Evolutionary conservation across 1,139 yeast genomes (phyloP).

Genomic region (Hemisphaericaspora subhashii): DNA sequence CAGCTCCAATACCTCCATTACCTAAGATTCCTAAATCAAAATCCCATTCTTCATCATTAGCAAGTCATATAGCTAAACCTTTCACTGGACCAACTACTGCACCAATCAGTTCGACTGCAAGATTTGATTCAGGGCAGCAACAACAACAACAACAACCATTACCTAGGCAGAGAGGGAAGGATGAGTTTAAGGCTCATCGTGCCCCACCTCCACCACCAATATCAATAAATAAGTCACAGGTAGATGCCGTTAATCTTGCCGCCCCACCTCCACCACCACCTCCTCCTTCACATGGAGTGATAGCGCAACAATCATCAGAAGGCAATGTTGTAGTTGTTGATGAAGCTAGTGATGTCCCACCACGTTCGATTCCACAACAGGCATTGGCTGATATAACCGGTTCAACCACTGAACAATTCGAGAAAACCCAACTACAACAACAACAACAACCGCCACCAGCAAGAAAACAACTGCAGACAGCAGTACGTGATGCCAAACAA

Average conservation of each 20-base stretch:
- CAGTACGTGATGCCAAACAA: constrained; percentile 55
- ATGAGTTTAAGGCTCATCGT: constrained; percentile 32
- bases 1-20: constrained; percentile 18
- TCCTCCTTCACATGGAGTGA: constrained; percentile 21
- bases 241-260: neutral
- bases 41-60: constrained; percentile 43
- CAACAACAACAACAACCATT: constrained; percentile 10
- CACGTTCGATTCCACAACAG: constrained; percentile 14
- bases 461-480: constrained; percentile 23
- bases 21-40: constrained; percentile 43
- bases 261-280: constrained; percentile 20
- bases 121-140: constrained; percentile 21
- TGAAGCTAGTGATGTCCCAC: neutral
- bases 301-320: neutral
- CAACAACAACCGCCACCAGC: constrained; percentile 13
- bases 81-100: constrained; percentile 39
- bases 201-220: constrained; percentile 39
- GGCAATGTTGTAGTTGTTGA: constrained; percentile 12
- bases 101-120: constrained; percentile 34
- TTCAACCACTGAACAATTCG: constrained; percentile 11
- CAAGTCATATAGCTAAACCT: constrained; percentile 13
- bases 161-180: constrained; percentile 24
- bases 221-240: neutral
- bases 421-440: constrained; percentile 11
- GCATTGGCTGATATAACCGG: constrained; percentile 16